These are phyloP conservation scores for Pulveroboletus sp. DNA, from an alignment of 768 basidiomycete species.

Conservation along the genomic window DNA sequence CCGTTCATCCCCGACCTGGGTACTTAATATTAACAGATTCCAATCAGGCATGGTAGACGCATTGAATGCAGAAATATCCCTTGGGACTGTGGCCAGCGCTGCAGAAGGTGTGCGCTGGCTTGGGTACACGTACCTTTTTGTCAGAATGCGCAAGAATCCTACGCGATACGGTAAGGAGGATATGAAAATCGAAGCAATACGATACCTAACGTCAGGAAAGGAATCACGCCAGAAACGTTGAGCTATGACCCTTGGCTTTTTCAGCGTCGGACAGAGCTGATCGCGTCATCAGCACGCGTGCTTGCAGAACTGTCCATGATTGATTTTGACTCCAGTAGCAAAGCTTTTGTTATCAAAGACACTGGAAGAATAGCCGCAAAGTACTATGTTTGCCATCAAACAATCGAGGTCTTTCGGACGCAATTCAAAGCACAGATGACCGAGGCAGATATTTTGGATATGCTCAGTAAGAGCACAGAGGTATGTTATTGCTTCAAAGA, in stretches of 20 bases:
- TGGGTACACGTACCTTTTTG: conserved; percentile 94
- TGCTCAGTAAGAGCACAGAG: conserved; percentile 90
- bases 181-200: background rate
- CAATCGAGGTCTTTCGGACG: conserved; percentile 82
- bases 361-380: conserved; percentile 94
- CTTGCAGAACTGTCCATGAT: conserved; percentile 80
- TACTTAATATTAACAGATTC: conserved; percentile 47
- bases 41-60: conserved; percentile 81
- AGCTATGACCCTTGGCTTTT: conserved; percentile 70
- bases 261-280: conserved; percentile 62
- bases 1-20: background rate
- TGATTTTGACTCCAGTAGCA: conserved; percentile 54
- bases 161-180: conserved; percentile 64
- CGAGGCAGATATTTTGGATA: conserved; percentile 84
- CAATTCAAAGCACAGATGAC: conserved; percentile 78
- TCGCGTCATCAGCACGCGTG: conserved; percentile 57
- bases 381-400: conserved; percentile 86
- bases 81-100: conserved; percentile 88
- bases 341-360: conserved; percentile 73
- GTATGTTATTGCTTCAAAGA: conserved; percentile 35
- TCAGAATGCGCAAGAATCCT: conserved; percentile 91
- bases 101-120: conserved; percentile 90
- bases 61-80: conserved; percentile 90
- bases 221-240: conserved; percentile 65
- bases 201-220: conserved; percentile 35